A percentile compares a stretch with the other conserved stretches of the same genome.
These are phyloP conservation scores for Selenicereus undatus DNA, from an alignment of 148 eudicot genomes.

Conservation along the genomic window DNA sequence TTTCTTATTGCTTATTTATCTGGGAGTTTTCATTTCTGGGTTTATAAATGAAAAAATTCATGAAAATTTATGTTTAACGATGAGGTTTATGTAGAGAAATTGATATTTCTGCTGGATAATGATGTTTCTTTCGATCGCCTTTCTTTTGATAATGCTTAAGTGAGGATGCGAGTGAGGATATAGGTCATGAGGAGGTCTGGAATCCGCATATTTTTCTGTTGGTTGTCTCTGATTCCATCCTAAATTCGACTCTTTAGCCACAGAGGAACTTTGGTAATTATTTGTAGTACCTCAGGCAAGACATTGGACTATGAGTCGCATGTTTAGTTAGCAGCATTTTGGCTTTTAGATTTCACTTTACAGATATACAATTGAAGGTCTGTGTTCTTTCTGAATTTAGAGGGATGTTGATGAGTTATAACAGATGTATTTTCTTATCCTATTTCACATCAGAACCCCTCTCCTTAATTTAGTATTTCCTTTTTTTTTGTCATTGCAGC, in stretches of 20 bases:
- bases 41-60: not conserved
- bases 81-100: not conserved
- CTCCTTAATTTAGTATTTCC: not conserved
- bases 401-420: not conserved
- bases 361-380: not conserved
- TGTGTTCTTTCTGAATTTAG: not conserved
- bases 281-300: not conserved
- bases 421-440: not conserved
- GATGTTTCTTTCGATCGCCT: not conserved
- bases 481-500: conserved; percentile 24
- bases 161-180: not conserved
- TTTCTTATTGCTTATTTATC: not conserved
- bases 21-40: not conserved
- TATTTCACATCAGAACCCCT: not conserved
- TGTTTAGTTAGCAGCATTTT: not conserved
- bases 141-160: not conserved
- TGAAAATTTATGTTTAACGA: not conserved
- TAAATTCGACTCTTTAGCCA: not conserved
- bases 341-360: not conserved
- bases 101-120: not conserved
- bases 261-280: no score
- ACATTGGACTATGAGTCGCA: not conserved
- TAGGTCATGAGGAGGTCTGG: not conserved
- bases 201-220: not conserved
- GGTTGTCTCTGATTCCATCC: not conserved